phyloP scores from a whole-genome alignment of 2,329 filamentous ascomycete species.

The Arthrocladium fulminans region DNA sequence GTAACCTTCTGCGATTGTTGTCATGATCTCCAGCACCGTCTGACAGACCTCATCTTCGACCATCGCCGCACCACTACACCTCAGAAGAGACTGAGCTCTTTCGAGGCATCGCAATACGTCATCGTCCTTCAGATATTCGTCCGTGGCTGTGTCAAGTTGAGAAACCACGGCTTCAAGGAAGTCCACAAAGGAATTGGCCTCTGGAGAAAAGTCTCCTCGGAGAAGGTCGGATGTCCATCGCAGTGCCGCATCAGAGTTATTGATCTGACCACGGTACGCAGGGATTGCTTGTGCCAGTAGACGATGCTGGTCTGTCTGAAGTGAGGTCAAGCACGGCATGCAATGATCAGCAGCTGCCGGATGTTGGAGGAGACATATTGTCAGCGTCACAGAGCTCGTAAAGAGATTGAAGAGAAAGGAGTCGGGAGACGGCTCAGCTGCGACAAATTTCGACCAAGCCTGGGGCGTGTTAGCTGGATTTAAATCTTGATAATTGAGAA shows the following conservation, averaged over 20 bases:
- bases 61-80: conserved; percentile 17
- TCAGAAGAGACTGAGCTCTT: conserved; percentile 11
- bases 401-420: neutral
- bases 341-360: neutral
- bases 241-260: conserved; percentile 9
- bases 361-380: neutral
- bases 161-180: conserved; percentile 19
- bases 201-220: conserved; percentile 14
- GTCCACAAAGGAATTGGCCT: conserved; percentile 18
- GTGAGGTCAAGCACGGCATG: conserved; percentile 5
- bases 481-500: neutral
- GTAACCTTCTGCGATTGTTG: conserved; percentile 34
- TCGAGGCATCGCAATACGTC: conserved; percentile 28
- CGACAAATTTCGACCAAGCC: conserved; percentile 4
- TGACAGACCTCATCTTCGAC: conserved; percentile 26
- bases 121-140: conserved; percentile 15
- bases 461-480: neutral
- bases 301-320: conserved; percentile 13
- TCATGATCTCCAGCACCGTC: conserved; percentile 29
- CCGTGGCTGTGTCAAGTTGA: conserved; percentile 16
- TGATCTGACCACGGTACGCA: conserved; percentile 13
- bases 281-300: conserved; percentile 13
- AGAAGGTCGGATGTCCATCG: conserved; percentile 12
- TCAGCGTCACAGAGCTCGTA: neutral
- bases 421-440: neutral